phyloP scores from a whole-genome alignment of 768 basidiomycete genomes.

The Hygrocybe punicea region DNA sequence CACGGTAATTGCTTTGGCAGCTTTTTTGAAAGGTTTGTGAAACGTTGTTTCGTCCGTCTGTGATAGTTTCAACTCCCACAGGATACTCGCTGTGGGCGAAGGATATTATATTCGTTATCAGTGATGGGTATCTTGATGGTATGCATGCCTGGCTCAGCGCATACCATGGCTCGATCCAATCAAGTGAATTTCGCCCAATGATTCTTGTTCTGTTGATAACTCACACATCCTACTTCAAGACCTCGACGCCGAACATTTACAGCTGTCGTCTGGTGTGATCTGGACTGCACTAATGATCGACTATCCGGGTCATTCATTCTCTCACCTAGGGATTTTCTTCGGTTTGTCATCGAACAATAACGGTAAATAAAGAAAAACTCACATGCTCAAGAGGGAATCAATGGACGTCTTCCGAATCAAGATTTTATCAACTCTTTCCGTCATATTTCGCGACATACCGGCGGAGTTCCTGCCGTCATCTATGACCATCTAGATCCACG shows the following conservation, averaged over 20 bases:
- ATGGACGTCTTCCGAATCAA: slow-evolving; percentile 94
- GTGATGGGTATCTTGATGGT: slow-evolving; percentile 85
- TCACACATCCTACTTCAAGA: slow-evolving; percentile 40
- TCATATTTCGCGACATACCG: slow-evolving; percentile 66
- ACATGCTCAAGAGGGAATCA: slow-evolving; percentile 74
- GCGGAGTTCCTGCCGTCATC: slow-evolving; percentile 71
- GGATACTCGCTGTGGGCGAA: slow-evolving; percentile 93
- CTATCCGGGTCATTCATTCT: slow-evolving; percentile 96
- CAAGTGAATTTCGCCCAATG: slow-evolving; percentile 44
- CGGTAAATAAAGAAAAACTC: not conserved
- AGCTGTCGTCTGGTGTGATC: slow-evolving; percentile 76
- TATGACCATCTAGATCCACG: slow-evolving; percentile 70
- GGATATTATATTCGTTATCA: slow-evolving; percentile 85
- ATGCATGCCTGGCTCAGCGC: slow-evolving; percentile 88
- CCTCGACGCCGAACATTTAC: slow-evolving; percentile 59
- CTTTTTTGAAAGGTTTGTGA: slow-evolving; percentile 71
- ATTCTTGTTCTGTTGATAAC: not conserved
- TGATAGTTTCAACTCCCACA: slow-evolving; percentile 26
- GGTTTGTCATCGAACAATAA: slow-evolving; percentile 52
- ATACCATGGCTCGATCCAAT: slow-evolving; percentile 69
- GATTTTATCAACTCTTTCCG: slow-evolving; percentile 85
- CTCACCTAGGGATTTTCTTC: slow-evolving; percentile 91
- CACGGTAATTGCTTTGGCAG: slow-evolving; percentile 79
- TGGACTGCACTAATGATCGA: slow-evolving; percentile 96
- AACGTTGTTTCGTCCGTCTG: slow-evolving; percentile 1